Evolutionary conservation across 2,329 filamentous ascomycete species (phyloP).

Genomic region (Zymoseptoria brevis): DNA sequence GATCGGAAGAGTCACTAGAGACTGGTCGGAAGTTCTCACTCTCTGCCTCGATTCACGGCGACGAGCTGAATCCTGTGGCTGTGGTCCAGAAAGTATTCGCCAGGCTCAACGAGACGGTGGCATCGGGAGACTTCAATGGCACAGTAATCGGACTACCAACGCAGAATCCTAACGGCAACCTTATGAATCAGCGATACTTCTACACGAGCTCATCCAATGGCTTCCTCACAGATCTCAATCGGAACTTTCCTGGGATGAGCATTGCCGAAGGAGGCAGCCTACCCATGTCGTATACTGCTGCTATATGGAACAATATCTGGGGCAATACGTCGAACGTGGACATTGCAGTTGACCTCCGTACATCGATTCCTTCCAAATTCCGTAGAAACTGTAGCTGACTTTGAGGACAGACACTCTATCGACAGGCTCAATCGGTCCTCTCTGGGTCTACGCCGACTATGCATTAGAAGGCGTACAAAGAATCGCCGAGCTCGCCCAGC

Average conservation of each 20-base stretch:
- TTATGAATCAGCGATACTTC: slow-evolving; percentile 34
- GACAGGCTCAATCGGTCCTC: slow-evolving; percentile 30
- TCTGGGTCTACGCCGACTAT: slow-evolving; percentile 36
- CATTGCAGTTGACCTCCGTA: slow-evolving; percentile 31
- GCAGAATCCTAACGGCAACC: slow-evolving; percentile 34
- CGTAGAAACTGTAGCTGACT: not conserved
- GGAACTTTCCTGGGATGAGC: slow-evolving; percentile 54
- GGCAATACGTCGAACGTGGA: slow-evolving; percentile 33
- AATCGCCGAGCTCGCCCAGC: slow-evolving; percentile 33
- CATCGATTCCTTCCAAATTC: not conserved
- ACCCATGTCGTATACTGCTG: slow-evolving; percentile 20
- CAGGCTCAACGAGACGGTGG: slow-evolving; percentile 30
- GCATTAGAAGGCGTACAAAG: slow-evolving; percentile 32
- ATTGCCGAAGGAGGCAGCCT: slow-evolving; percentile 16
- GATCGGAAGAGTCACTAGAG: slow-evolving; percentile 30
- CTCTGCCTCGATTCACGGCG: slow-evolving; percentile 33
- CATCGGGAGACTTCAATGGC: slow-evolving; percentile 17
- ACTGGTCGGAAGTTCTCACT: slow-evolving; percentile 32
- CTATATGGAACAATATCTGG: slow-evolving; percentile 35
- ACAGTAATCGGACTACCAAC: slow-evolving; percentile 34
- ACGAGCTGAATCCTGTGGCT: slow-evolving; percentile 33
- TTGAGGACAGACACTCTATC: slow-evolving; percentile 26
- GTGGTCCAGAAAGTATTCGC: slow-evolving; percentile 32
- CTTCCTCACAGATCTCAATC: slow-evolving; percentile 50
- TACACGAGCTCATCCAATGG: slow-evolving; percentile 33